Conservation (phyloP, 257 asterid species). For the Nicotiana noctiflora region DNA sequence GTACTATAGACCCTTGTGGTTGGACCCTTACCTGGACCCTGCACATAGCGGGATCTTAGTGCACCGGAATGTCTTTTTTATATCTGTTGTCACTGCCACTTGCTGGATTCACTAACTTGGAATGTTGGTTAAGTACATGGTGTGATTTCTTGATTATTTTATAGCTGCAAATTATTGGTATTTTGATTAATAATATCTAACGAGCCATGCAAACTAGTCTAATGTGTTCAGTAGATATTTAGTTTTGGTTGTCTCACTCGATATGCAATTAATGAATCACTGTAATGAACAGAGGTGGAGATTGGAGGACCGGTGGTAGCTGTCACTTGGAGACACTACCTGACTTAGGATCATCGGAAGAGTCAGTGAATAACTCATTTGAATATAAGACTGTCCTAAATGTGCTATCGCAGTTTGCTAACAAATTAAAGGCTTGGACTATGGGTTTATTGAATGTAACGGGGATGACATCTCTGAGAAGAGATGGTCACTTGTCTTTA, state of each 20-base stretch:
- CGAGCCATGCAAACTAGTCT: not conserved
- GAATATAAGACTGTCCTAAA: not conserved
- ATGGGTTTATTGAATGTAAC: constrained; percentile 11
- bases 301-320: constrained; percentile 20
- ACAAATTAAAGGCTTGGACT: not conserved
- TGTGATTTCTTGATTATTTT: not conserved
- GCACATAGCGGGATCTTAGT: too few species aligned
- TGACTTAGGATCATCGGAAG: constrained; percentile 8
- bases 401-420: not conserved
- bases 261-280: not conserved
- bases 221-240: too few species aligned
- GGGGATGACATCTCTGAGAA: constrained; percentile 5
- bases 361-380: not conserved
- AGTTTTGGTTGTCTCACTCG: too few species aligned
- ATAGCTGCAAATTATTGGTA: not conserved
- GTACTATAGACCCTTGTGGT: too few species aligned
- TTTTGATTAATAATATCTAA: not conserved
- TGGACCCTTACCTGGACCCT: too few species aligned
- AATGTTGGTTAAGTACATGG: not conserved
- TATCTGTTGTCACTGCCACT: too few species aligned
- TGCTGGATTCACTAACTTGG: too few species aligned
- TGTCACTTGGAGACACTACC: constrained; percentile 19
- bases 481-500: constrained; percentile 10
- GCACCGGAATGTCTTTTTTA: too few species aligned
- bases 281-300: constrained; percentile 5